Evolutionary conservation across 2,329 filamentous ascomycete species (phyloP).

Genomic region (Penicillium sp.): DNA sequence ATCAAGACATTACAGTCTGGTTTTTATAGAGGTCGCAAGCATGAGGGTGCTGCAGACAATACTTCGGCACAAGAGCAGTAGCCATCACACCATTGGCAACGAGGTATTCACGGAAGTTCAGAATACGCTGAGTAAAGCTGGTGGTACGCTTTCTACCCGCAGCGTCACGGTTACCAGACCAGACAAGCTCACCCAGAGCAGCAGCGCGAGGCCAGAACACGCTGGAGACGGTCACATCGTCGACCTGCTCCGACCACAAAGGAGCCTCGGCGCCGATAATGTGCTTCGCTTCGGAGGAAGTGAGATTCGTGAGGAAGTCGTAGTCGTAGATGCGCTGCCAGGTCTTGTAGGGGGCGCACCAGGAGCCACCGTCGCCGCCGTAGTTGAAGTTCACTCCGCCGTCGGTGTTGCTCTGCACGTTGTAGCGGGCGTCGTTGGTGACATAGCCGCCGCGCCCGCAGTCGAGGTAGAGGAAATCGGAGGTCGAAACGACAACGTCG

Average conservation of each 20-base stretch:
- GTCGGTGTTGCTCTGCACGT: slow-evolving; percentile 47
- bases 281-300: slow-evolving; percentile 40
- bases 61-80: slow-evolving; percentile 48
- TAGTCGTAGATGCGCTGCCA: slow-evolving; percentile 55
- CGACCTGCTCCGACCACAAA: slow-evolving; percentile 49
- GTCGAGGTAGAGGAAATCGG: slow-evolving; percentile 51
- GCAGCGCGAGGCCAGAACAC: slow-evolving; percentile 52
- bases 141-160: slow-evolving; percentile 46
- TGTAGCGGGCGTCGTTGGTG: slow-evolving; percentile 50
- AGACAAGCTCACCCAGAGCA: slow-evolving; percentile 48
- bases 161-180: slow-evolving; percentile 48
- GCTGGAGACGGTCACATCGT: slow-evolving; percentile 44
- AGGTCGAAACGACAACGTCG: slow-evolving; percentile 49
- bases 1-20: slow-evolving; percentile 35
- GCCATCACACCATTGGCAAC: slow-evolving; percentile 48
- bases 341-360: slow-evolving; percentile 53
- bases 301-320: slow-evolving; percentile 47
- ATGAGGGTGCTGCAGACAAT: slow-evolving; percentile 51
- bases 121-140: slow-evolving; percentile 46
- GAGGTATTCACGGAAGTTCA: slow-evolving; percentile 54
- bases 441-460: slow-evolving; percentile 49
- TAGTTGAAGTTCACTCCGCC: slow-evolving; percentile 47
- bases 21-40: slow-evolving; percentile 49
- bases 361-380: slow-evolving; percentile 46
- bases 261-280: slow-evolving; percentile 47